These are phyloP conservation scores for Pichia sp. DNA, from an alignment of 1,139 yeast species.

Conservation along the genomic window DNA sequence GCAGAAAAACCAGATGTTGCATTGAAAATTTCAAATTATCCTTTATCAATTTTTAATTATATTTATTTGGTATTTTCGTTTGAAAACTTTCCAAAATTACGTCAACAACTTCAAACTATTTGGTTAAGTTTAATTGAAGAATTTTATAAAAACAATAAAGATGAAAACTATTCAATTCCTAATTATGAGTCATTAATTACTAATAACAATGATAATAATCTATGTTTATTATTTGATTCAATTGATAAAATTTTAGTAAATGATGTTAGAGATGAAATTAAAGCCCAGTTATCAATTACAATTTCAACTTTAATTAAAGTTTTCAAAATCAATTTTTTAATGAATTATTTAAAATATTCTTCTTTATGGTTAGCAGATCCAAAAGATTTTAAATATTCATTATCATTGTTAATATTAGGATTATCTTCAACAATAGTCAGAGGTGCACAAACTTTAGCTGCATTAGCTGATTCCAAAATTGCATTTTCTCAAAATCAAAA, in stretches of 20 bases:
- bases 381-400: slow-evolving; percentile 17
- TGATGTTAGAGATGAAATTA: slow-evolving; percentile 14
- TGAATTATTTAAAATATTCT: slow-evolving; percentile 21
- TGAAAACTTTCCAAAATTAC: slow-evolving; percentile 17
- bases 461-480: slow-evolving; percentile 10
- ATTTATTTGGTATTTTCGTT: slow-evolving; percentile 25
- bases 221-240: slow-evolving; percentile 26
- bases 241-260: slow-evolving; percentile 14
- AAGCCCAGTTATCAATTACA: slow-evolving; percentile 14
- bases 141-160: slow-evolving; percentile 18
- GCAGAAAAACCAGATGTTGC: slow-evolving; percentile 19
- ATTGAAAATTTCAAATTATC: slow-evolving; percentile 23
- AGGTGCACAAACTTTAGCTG: slow-evolving; percentile 6
- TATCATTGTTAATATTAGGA: slow-evolving; percentile 17
- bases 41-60: slow-evolving; percentile 20
- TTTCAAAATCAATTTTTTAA: slow-evolving; percentile 22
- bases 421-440: slow-evolving; percentile 7
- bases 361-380: slow-evolving; percentile 19
- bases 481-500: slow-evolving; percentile 8
- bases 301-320: slow-evolving; percentile 12
- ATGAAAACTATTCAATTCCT: slow-evolving; percentile 18
- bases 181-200: slow-evolving; percentile 29
- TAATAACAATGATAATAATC: slow-evolving; percentile 25
- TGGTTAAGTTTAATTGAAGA: slow-evolving; percentile 23
- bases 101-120: slow-evolving; percentile 16